Evolutionary conservation across 208 protist genomes (phyloP), one percentile per base, ranked within the genome.

Genomic region (Acanthamoeba sp.): DNA sequence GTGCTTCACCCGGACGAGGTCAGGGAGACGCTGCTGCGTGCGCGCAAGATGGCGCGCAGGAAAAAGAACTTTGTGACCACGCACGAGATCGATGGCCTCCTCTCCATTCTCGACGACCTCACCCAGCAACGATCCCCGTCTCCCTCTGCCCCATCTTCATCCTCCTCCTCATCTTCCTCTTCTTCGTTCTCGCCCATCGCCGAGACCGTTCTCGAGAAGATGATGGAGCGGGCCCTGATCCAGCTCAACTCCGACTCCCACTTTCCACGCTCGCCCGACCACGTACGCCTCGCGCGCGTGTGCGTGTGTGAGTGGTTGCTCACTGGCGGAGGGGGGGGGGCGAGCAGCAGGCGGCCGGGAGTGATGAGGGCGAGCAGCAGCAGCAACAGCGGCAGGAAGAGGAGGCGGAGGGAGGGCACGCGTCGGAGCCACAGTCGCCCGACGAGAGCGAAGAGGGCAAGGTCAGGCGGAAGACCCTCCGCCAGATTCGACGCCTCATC

Each of bases 21-120:
- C 24, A 24, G 36, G 14, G 22, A 84, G 73, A 27, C 52, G 73
- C 73, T 84, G 34, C 73, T 84, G 73, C 34, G 42, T 4, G 73
- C 73, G 32, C 73, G 20, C 38, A 84, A 84, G 38, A 38, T 29
- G 38, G 42, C 73, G 22, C 32, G 38, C 16, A 84, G 38, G 40
- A 45, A 52, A 18, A 84, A 84, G 38, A 38, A 84, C 73, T 84
- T 55, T 50, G 73, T 84, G 73, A 14, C 4, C 22, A 22, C 12
- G 3, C 73, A 84, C 29, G 73, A 84, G 36, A 14, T 84, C 9
- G 42, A 84, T 5, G 73, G 73, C 34, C 40, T 84, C 3, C 73
- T 84, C 22, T 27, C 73, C 73, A 84, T 84, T 18, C 73, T 84
- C 10, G 38, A 48, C 40, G 73, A 84, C 42, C 22, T 84, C 24